These are phyloP conservation scores for Saraca asoca DNA, from an alignment of 331 rosid genomes.

Conservation along the genomic window DNA sequence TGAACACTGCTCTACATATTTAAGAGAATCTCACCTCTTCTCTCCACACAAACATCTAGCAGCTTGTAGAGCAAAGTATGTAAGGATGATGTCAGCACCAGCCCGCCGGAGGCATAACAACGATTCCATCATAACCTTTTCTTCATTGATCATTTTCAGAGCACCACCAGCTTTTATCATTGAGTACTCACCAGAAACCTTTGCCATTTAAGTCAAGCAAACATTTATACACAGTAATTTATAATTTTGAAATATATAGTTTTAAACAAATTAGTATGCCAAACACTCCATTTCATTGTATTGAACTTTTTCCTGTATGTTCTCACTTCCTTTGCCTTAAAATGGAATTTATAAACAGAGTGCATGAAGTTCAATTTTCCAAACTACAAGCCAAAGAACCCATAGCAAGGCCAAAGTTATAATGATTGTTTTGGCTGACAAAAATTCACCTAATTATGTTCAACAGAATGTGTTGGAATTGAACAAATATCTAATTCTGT, in stretches of 20 bases:
- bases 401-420: background rate
- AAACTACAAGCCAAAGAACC: background rate
- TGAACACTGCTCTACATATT: conserved; percentile 9
- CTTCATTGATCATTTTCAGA: conserved; percentile 87
- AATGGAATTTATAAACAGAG: conserved; percentile 1
- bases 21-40: conserved; percentile 50
- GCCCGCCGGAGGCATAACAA: conserved; percentile 90
- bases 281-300: background rate
- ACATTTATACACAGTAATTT: background rate
- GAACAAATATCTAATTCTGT: background rate
- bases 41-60: conserved; percentile 82
- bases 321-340: conserved; percentile 11
- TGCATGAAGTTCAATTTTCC: background rate
- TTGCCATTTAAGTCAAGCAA: background rate
- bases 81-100: conserved; percentile 84
- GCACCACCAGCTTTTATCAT: conserved; percentile 93
- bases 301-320: background rate
- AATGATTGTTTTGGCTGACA: conserved; percentile 20
- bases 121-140: conserved; percentile 93
- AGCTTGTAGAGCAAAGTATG: conserved; percentile 93
- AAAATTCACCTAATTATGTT: background rate
- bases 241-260: background rate
- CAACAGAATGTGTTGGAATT: background rate
- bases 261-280: background rate
- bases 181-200: conserved; percentile 98